A percentile compares a stretch with the other conserved stretches of the same genome.
Evolutionary conservation across 179 eudicot genomes (phyloP).

Genomic region (Patellifolia procumbens): DNA sequence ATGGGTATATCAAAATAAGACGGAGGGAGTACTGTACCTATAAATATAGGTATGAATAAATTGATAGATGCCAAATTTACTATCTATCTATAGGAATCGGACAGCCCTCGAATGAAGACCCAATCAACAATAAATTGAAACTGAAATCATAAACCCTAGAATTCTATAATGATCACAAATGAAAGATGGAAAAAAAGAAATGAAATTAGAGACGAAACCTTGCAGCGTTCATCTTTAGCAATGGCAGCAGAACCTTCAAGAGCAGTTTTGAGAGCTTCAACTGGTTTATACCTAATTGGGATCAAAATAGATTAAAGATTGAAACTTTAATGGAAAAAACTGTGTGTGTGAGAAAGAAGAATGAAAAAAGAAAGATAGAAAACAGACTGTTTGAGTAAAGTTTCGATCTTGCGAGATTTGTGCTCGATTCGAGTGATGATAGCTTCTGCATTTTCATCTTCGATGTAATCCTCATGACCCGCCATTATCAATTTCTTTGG

Average conservation of each 20-base stretch:
- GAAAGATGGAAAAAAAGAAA: neutral
- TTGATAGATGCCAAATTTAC: no score
- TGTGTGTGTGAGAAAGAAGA: neutral
- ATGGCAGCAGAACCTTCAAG: conserved; percentile 86
- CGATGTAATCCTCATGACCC: conserved; percentile 57
- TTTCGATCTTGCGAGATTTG: conserved; percentile 93
- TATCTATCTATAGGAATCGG: no score
- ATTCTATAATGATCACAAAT: neutral
- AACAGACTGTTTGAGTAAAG: conserved; percentile 89
- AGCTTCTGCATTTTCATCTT: conserved; percentile 92
- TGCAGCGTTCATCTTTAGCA: conserved; percentile 86
- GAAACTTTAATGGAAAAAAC: neutral
- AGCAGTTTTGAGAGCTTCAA: conserved; percentile 94
- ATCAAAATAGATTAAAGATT: conserved; percentile 11
- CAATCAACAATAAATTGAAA: conserved; percentile 22
- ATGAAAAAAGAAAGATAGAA: conserved; percentile 24
- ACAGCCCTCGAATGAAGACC: no score
- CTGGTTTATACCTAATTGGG: conserved; percentile 65
- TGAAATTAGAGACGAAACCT: conserved; percentile 40
- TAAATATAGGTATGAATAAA: no score
- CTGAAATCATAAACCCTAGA: conserved; percentile 16
- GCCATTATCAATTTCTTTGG: conserved; percentile 30
- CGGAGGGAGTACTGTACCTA: no score
- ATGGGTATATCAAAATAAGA: no score
- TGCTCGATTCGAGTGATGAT: conserved; percentile 86